Conservation (phyloP, 257 asterid genomes). For the Anisodus acutangulus region DNA sequence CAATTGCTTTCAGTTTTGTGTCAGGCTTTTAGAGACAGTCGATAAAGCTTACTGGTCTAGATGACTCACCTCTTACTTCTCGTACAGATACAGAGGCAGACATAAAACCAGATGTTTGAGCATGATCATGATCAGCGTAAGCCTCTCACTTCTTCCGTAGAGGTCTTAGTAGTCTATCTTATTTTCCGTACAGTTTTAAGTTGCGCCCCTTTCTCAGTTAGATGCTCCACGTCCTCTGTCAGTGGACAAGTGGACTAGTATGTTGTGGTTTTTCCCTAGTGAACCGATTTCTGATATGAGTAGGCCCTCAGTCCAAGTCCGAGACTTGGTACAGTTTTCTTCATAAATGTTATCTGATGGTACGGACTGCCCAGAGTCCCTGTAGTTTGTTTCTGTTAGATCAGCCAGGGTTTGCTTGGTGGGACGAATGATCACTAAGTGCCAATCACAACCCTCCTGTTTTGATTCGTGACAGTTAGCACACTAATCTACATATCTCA, state of each 20-base stretch:
- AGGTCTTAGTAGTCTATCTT: neutral
- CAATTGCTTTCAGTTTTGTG: neutral
- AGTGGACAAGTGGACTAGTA: constrained; percentile 4
- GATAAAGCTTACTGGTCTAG: neutral
- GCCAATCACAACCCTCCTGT: neutral
- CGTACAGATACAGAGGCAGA: constrained; percentile 2
- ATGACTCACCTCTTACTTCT: neutral
- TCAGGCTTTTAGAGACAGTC: neutral
- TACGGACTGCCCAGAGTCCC: constrained; percentile 19
- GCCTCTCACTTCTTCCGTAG: neutral
- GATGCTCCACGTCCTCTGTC: neutral
- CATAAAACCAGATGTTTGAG: constrained; percentile 2
- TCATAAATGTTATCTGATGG: constrained; percentile 3
- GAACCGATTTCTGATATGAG: neutral
- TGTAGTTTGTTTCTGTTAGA: neutral
- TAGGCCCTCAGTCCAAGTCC: neutral
- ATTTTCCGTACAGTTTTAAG: neutral
- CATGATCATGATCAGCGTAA: neutral
- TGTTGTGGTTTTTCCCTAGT: constrained; percentile 7
- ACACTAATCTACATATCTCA: constrained; percentile 4
- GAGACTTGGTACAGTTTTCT: neutral
- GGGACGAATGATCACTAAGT: neutral
- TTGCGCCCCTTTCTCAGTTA: neutral
- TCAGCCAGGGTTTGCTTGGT: constrained; percentile 4
- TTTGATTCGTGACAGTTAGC: neutral